These are phyloP conservation scores for Planoprotostelium fungivorum DNA, from an alignment of 78 protist genomes.

Conservation along the genomic window DNA sequence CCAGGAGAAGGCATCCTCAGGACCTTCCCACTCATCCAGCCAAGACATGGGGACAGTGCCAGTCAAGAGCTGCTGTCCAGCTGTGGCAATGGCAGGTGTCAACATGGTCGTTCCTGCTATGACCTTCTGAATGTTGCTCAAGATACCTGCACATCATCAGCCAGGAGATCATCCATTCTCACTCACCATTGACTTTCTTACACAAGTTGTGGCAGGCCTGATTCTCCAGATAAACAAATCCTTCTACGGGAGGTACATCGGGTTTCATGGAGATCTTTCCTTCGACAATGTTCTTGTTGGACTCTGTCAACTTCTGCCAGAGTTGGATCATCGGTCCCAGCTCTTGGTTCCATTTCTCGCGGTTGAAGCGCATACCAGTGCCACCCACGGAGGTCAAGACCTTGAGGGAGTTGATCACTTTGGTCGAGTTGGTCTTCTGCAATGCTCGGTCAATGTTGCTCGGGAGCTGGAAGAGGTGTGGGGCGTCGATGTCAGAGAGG, in stretches of 20 bases:
- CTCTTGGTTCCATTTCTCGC: conserved; percentile 18
- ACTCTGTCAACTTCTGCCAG: conserved; percentile 21
- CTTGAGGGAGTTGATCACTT: conserved; percentile 6
- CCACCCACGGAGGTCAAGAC: neutral
- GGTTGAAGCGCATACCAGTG: neutral
- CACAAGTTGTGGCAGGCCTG: neutral
- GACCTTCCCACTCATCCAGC: conserved; percentile 62
- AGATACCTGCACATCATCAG: neutral
- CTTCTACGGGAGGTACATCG: conserved; percentile 10
- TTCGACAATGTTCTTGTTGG: neutral
- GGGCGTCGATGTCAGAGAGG: conserved; percentile 61
- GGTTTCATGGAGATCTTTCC: neutral
- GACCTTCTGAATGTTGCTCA: conserved; percentile 15
- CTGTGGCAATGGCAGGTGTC: neutral
- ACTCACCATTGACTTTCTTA: neutral
- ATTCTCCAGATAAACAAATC: conserved; percentile 11
- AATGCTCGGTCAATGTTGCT: conserved; percentile 65
- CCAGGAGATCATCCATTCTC: neutral
- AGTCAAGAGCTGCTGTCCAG: conserved; percentile 16
- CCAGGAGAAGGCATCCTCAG: conserved; percentile 39
- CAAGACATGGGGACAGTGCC: conserved; percentile 50
- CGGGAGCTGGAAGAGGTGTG: conserved; percentile 72
- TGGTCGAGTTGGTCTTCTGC: conserved; percentile 4
- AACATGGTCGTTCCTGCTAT: conserved; percentile 50
- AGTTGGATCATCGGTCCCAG: conserved; percentile 10